These are phyloP conservation scores for Gossypium raimondii DNA, from an alignment of 345 rosid species.

Conservation along the genomic window DNA sequence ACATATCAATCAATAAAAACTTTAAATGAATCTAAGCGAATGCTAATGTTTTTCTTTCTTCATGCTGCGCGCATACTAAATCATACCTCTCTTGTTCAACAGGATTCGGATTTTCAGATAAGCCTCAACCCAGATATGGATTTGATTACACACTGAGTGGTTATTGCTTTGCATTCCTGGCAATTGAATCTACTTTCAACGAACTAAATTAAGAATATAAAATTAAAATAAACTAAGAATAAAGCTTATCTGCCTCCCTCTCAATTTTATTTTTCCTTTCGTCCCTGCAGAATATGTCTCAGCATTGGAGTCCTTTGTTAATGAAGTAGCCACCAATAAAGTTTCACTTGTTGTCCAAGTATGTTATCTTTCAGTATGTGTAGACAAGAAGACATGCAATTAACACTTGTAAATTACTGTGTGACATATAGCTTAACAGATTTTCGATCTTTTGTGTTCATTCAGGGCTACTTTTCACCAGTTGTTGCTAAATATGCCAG, in stretches of 20 bases:
- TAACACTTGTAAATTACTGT: neutral
- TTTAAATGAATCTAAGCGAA: constrained; percentile 5
- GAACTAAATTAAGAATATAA: neutral
- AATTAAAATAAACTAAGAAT: neutral
- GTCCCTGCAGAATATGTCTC: constrained; percentile 65
- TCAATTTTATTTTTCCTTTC: neutral
- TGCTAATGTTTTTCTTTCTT: neutral
- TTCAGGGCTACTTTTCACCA: constrained; percentile 82
- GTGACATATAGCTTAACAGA: neutral
- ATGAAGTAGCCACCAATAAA: constrained; percentile 44
- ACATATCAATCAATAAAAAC: neutral
- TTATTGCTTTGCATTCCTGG: constrained; percentile 24
- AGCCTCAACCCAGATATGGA: constrained; percentile 92
- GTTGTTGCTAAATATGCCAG: constrained; percentile 69
- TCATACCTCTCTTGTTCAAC: constrained; percentile 5
- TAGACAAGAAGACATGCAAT: constrained; percentile 1
- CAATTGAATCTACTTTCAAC: neutral
- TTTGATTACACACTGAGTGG: constrained; percentile 81
- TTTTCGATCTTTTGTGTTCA: constrained; percentile 18
- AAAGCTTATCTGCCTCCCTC: neutral
- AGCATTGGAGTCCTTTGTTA: constrained; percentile 66
- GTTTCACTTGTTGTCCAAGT: constrained; percentile 89
- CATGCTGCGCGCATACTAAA: neutral
- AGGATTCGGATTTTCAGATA: constrained; percentile 99
- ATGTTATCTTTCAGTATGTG: constrained; percentile 8